A percentile compares a stretch with the other conserved stretches of the same genome.
phyloP scores from a whole-genome alignment of 177 flowering plant genomes.

The Vitis hybrid region DNA sequence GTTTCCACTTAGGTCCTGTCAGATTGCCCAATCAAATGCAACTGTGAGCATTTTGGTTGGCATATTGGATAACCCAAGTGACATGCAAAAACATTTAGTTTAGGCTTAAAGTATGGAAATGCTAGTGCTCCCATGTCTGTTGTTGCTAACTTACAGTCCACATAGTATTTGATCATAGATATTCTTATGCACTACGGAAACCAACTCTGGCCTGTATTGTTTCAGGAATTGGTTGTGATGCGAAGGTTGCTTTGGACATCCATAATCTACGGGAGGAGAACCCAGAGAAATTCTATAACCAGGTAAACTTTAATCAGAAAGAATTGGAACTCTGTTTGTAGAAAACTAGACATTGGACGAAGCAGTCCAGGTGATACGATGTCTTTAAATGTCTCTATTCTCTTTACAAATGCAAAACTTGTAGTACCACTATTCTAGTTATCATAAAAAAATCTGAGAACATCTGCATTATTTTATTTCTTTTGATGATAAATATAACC shows the following conservation, averaged over 20 bases:
- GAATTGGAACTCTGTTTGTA: neutral
- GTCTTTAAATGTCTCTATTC: neutral
- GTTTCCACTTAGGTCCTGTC: too few species aligned
- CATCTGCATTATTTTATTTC: neutral
- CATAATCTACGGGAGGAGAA: conserved; percentile 92
- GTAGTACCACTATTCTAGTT: too few species aligned
- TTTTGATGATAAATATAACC: neutral
- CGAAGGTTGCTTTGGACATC: conserved; percentile 92
- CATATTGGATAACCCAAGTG: neutral
- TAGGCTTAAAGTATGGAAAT: neutral
- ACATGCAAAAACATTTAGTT: neutral
- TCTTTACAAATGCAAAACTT: too few species aligned
- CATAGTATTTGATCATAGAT: neutral
- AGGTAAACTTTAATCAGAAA: conserved; percentile 41
- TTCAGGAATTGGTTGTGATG: conserved; percentile 88
- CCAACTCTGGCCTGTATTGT: conserved; percentile 5
- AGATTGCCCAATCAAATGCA: too few species aligned
- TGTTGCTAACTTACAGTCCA: neutral
- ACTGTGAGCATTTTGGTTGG: neutral
- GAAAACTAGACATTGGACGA: neutral
- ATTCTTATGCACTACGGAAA: neutral
- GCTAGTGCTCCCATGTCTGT: neutral
- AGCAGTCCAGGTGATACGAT: neutral
- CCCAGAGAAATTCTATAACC: conserved; percentile 90
- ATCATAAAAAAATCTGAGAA: too few species aligned